A percentile compares a stretch with the other conserved stretches of the same genome.
Evolutionary conservation across 2,329 filamentous ascomycete genomes (phyloP).

Genomic region (Colletotrichum eleusines): DNA sequence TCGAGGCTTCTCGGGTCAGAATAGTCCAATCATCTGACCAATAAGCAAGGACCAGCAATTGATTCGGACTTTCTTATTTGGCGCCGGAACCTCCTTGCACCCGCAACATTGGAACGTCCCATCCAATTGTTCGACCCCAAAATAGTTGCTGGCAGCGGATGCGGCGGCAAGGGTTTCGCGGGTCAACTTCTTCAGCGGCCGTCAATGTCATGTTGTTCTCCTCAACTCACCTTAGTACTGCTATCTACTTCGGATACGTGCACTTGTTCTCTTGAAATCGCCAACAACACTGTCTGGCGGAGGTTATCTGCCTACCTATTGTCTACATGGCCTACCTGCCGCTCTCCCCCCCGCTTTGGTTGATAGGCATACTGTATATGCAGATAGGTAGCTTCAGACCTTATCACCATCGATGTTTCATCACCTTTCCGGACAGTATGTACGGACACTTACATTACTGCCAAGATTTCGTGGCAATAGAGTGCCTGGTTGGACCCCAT

Average conservation of each 20-base stretch:
- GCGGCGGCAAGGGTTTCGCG: background rate
- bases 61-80: constrained; percentile 5
- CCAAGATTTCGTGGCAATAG: background rate
- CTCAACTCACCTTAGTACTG: background rate
- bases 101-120: background rate
- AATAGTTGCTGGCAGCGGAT: background rate
- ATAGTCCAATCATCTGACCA: background rate
- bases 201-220: background rate
- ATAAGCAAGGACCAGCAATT: background rate
- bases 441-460: background rate
- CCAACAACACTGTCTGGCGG: background rate
- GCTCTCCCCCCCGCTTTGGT: background rate
- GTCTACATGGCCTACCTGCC: background rate
- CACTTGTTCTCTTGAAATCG: background rate
- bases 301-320: background rate
- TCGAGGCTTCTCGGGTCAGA: background rate
- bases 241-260: background rate
- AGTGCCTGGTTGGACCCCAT: background rate
- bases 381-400: constrained; percentile 2
- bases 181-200: constrained; percentile 25
- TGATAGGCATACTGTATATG: background rate
- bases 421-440: background rate
- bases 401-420: constrained; percentile 4
- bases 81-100: background rate
- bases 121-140: background rate